Conservation (phyloP, 345 rosid species). For the Aquilaria yunnanensis region DNA sequence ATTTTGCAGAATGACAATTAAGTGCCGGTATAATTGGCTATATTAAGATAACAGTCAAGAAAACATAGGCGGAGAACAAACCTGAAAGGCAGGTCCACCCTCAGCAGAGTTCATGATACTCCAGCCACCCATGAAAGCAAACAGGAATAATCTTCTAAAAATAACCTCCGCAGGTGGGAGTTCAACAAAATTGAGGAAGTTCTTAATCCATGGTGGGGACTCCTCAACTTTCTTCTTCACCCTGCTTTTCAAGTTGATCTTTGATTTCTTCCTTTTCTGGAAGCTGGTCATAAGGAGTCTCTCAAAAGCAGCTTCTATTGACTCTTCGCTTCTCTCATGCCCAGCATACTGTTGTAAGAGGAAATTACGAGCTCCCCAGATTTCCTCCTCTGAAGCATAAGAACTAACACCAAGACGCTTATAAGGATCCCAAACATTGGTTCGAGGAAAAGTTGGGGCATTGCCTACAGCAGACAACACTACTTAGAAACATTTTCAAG, state of each 20-base stretch:
- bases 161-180: conserved; percentile 78
- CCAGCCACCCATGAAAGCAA: conserved; percentile 99
- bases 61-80: conserved; percentile 25
- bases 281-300: conserved; percentile 83
- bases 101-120: conserved; percentile 96
- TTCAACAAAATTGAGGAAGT: conserved; percentile 71
- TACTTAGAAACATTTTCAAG: background rate
- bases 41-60: background rate
- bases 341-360: conserved; percentile 83
- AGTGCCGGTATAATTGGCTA: background rate
- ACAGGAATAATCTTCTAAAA: conserved; percentile 86
- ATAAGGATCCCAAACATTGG: conserved; percentile 85
- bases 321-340: conserved; percentile 88
- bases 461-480: conserved; percentile 37
- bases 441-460: conserved; percentile 56
- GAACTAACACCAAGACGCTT: conserved; percentile 73
- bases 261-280: conserved; percentile 64
- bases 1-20: too few species aligned
- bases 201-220: conserved; percentile 87
- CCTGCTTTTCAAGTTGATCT: conserved; percentile 75
- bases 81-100: conserved; percentile 99
- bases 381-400: conserved; percentile 89
- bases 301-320: conserved; percentile 96
- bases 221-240: conserved; percentile 94
- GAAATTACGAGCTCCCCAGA: conserved; percentile 96